A percentile compares a stretch with the other conserved stretches of the same genome.
Evolutionary conservation across 805 yeast species (phyloP).

Genomic region (Wickerhamiella parazyma): DNA sequence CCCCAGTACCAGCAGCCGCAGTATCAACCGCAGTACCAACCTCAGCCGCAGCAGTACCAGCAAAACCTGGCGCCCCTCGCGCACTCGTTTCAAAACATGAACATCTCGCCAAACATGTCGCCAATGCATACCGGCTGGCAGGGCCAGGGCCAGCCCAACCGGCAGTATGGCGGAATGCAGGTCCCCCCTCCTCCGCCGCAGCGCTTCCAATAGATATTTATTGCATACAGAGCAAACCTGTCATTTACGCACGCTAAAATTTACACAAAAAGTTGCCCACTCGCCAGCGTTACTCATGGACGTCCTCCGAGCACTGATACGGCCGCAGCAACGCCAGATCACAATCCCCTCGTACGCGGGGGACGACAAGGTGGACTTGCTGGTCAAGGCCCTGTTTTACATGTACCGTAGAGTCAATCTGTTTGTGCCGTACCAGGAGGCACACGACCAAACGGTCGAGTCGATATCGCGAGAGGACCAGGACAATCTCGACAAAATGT

Average conservation of each 20-base stretch:
- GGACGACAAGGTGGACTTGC: conserved; percentile 51
- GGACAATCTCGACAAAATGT: conserved; percentile 40
- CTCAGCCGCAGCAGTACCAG: neutral
- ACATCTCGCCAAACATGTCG: neutral
- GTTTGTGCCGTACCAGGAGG: conserved; percentile 9
- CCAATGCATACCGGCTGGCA: neutral
- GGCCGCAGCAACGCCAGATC: conserved; percentile 23
- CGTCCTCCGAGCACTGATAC: conserved; percentile 27
- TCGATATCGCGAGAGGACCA: conserved; percentile 20
- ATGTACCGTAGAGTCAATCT: conserved; percentile 34
- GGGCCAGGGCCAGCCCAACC: neutral
- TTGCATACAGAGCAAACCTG: neutral
- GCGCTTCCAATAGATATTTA: neutral
- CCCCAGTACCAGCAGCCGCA: neutral
- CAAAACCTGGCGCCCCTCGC: neutral
- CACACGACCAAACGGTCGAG: conserved; percentile 10
- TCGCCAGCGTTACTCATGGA: conserved; percentile 19
- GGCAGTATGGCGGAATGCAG: conserved; percentile 8
- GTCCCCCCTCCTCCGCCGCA: conserved; percentile 9
- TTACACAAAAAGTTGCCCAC: too few relatives aligned
- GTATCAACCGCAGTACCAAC: conserved; percentile 1
- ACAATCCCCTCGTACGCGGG: conserved; percentile 37
- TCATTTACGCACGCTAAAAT: too few relatives aligned
- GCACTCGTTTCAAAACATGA: neutral
- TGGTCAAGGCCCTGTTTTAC: conserved; percentile 45